These are phyloP conservation scores for Tuber brumale DNA, from an alignment of 495 filamentous ascomycete genomes.

Conservation along the genomic window DNA sequence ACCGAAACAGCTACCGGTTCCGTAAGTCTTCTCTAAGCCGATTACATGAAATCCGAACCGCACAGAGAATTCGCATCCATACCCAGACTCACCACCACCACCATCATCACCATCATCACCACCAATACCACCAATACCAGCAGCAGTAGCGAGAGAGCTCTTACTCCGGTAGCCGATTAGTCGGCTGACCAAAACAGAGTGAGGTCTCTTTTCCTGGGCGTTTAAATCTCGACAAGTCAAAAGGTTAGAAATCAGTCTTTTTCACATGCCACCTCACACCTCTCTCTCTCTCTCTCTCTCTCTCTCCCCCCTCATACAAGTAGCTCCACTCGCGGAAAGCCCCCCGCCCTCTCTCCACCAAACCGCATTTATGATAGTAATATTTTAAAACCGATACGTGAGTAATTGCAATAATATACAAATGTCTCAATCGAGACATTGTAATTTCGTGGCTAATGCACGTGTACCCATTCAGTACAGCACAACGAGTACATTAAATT, in stretches of 20 bases:
- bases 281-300: neutral
- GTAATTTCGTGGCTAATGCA: neutral
- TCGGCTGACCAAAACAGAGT: neutral
- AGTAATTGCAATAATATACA: neutral
- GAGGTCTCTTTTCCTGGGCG: neutral
- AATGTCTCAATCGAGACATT: neutral
- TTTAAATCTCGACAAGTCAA: neutral
- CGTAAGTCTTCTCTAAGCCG: neutral
- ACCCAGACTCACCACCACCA: neutral
- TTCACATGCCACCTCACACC: neutral
- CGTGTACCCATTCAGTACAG: neutral
- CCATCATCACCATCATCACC: too few species aligned
- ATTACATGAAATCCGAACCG: neutral
- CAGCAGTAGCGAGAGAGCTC: neutral
- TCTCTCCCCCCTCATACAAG: neutral
- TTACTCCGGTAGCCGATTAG: neutral
- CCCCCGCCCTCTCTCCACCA: neutral
- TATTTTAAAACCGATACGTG: neutral
- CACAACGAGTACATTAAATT: neutral
- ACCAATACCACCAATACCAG: neutral
- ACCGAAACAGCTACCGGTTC: neutral
- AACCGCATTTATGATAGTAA: neutral
- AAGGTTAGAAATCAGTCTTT: neutral
- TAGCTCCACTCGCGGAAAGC: neutral
- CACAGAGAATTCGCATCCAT: neutral